phyloP scores from a whole-genome alignment of 208 protist species.

The Leishmania arabica region DNA sequence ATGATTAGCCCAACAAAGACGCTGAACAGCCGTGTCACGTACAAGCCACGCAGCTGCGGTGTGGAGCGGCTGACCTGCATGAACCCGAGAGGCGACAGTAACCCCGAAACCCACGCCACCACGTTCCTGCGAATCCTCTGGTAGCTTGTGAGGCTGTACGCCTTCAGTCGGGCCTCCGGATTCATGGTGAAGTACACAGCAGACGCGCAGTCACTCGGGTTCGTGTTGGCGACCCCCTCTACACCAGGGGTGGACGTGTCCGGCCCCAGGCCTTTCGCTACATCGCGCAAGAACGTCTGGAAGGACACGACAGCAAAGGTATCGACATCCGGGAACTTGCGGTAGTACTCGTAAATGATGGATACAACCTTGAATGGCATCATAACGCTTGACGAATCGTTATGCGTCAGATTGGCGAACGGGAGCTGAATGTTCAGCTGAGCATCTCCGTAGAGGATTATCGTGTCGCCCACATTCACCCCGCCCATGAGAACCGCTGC shows the following conservation, averaged over 20 bases:
- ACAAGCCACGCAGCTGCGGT: slow-evolving; percentile 58
- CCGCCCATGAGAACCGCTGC: slow-evolving; percentile 24
- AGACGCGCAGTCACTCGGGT: slow-evolving; percentile 37
- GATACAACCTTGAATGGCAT: slow-evolving; percentile 34
- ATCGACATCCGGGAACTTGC: slow-evolving; percentile 33
- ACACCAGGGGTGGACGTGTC: background rate
- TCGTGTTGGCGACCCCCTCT: slow-evolving; percentile 19
- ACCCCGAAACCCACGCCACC: slow-evolving; percentile 39
- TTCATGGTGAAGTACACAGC: slow-evolving; percentile 58
- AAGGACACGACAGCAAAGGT: slow-evolving; percentile 42
- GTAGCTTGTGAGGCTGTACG: slow-evolving; percentile 54
- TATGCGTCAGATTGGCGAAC: background rate
- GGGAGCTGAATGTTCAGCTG: slow-evolving; percentile 8
- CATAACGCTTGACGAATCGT: slow-evolving; percentile 15
- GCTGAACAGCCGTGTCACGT: slow-evolving; percentile 64
- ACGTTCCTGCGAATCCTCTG: slow-evolving; percentile 53
- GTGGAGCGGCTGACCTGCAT: slow-evolving; percentile 53
- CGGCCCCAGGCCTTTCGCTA: slow-evolving; percentile 38
- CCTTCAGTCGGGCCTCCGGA: slow-evolving; percentile 23
- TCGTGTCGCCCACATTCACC: slow-evolving; percentile 29
- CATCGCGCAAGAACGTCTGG: slow-evolving; percentile 19
- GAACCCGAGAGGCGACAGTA: slow-evolving; percentile 68
- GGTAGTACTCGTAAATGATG: slow-evolving; percentile 14
- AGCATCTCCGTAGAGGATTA: slow-evolving; percentile 36
- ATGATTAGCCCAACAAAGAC: slow-evolving; percentile 92